These are phyloP conservation scores for Solanum clarkiae DNA, from an alignment of 257 asterid genomes.

Conservation along the genomic window DNA sequence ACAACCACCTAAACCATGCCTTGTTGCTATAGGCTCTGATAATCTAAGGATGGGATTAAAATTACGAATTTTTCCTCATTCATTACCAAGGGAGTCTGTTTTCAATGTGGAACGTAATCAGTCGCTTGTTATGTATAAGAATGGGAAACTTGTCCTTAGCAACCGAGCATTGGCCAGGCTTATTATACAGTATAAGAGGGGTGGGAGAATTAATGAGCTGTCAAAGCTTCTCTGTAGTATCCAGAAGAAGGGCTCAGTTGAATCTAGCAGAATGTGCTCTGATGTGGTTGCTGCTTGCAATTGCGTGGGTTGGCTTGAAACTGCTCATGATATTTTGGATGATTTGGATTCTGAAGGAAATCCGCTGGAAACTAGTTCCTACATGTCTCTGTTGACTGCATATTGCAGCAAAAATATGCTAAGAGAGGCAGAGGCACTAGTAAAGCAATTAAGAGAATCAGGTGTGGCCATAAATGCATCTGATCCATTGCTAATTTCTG, in stretches of 20 bases:
- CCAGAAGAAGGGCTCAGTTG: slow-evolving; percentile 20
- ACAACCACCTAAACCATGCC: slow-evolving; percentile 17
- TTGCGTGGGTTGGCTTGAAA: slow-evolving; percentile 69
- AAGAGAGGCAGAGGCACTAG: slow-evolving; percentile 56
- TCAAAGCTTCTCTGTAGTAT: slow-evolving; percentile 47
- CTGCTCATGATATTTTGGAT: slow-evolving; percentile 89
- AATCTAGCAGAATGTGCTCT: slow-evolving; percentile 19
- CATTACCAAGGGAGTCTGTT: slow-evolving; percentile 38
- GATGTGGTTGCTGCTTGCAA: slow-evolving; percentile 56
- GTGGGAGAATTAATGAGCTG: slow-evolving; percentile 42
- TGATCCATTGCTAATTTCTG: neutral
- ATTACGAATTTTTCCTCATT: slow-evolving; percentile 41
- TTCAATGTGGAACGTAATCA: slow-evolving; percentile 25
- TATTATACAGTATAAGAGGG: slow-evolving; percentile 33
- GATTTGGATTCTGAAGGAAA: slow-evolving; percentile 48
- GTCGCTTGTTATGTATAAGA: slow-evolving; percentile 28
- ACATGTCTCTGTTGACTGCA: slow-evolving; percentile 43
- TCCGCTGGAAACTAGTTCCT: slow-evolving; percentile 17
- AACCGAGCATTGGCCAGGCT: slow-evolving; percentile 61
- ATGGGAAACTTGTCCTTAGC: slow-evolving; percentile 47
- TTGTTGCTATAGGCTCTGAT: slow-evolving; percentile 56
- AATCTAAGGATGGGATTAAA: slow-evolving; percentile 49
- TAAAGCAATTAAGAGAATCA: slow-evolving; percentile 25
- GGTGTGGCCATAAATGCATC: slow-evolving; percentile 4
- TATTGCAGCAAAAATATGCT: slow-evolving; percentile 35